Evolutionary conservation across 129 eudicot genomes (phyloP).

Genomic region (Erigeron canadensis): DNA sequence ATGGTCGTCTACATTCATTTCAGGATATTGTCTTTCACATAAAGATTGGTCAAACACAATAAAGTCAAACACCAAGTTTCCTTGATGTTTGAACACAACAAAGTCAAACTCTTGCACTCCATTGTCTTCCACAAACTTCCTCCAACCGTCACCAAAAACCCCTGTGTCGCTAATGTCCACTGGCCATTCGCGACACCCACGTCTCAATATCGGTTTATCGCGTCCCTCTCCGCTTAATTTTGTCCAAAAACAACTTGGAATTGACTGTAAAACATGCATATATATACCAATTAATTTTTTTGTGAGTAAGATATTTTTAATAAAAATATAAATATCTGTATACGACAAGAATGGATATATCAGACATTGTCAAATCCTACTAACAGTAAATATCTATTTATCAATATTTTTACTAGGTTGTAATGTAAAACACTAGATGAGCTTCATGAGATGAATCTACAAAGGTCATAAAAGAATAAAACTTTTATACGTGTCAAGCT

Average conservation of each 20-base stretch:
- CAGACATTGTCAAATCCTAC: not conserved
- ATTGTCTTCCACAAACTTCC: slow-evolving; percentile 25
- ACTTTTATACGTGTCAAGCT: no score
- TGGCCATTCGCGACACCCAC: slow-evolving; percentile 23
- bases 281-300: not conserved
- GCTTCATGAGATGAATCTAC: no score
- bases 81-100: slow-evolving; percentile 35
- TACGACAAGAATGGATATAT: not conserved
- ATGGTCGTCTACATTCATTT: not conserved
- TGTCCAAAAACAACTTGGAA: slow-evolving; percentile 24
- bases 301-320: not conserved
- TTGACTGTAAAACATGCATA: slow-evolving; percentile 18
- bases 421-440: no score
- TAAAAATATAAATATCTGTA: not conserved
- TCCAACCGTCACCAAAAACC: slow-evolving; percentile 36
- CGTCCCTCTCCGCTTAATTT: slow-evolving; percentile 2
- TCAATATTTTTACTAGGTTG: no score
- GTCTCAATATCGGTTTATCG: slow-evolving; percentile 4
- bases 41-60: slow-evolving; percentile 37
- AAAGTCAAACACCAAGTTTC: slow-evolving; percentile 31
- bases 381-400: no score
- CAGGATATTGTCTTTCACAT: slow-evolving; percentile 22
- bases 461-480: no score
- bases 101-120: slow-evolving; percentile 36
- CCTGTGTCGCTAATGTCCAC: slow-evolving; percentile 16